Percentiles rank a stretch among this genome's conserved stretches.
phyloP scores from a whole-genome alignment of 345 rosid species.

The Eucalyptus erythrocorys region DNA sequence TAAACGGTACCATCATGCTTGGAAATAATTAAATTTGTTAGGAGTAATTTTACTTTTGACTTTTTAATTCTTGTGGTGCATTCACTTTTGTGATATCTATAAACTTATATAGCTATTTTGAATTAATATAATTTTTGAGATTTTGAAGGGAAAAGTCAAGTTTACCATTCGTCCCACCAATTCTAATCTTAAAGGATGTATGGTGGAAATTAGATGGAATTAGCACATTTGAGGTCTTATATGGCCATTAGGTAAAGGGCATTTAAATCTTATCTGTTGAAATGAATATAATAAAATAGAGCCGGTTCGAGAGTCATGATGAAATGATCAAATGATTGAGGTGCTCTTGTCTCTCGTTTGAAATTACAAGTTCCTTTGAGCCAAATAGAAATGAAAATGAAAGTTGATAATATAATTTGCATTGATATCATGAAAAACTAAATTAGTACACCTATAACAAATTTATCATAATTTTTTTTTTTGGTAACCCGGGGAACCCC shows the following conservation, averaged over 20 bases:
- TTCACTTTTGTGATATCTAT: neutral
- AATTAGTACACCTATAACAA: no score
- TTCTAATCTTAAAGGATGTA: neutral
- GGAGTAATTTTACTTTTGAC: neutral
- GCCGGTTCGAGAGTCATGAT: neutral
- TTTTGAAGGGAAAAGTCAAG: neutral
- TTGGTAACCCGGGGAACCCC: no score
- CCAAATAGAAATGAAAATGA: neutral
- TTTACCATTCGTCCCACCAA: neutral
- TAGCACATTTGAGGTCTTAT: neutral
- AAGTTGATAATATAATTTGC: neutral
- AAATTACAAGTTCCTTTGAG: neutral
- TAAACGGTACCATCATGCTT: neutral
- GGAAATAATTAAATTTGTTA: neutral
- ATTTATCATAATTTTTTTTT: no score
- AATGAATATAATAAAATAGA: neutral
- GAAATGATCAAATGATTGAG: neutral
- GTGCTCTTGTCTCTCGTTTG: neutral
- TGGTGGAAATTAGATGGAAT: neutral
- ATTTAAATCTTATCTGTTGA: neutral
- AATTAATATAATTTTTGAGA: neutral
- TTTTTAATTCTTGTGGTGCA: neutral
- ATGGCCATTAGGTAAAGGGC: neutral
- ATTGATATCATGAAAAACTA: no score
- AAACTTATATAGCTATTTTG: neutral